Evolutionary conservation across 148 eudicot genomes (phyloP).

Genomic region (Chenopodium formosanum): DNA sequence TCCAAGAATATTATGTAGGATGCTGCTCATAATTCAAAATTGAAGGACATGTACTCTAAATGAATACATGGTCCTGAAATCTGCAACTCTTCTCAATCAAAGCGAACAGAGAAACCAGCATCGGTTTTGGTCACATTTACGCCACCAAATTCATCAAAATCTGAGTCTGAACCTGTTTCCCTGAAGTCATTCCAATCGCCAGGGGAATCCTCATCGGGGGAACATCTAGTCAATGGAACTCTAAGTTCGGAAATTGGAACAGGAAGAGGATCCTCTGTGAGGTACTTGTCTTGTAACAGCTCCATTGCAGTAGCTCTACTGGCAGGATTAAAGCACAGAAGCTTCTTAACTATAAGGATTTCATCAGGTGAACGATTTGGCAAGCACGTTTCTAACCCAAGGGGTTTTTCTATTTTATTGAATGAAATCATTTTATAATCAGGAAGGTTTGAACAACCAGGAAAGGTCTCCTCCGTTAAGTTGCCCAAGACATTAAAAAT

Average conservation of each 20-base stretch:
- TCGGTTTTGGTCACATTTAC: constrained; percentile 44
- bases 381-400: constrained; percentile 63
- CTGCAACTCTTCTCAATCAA: constrained; percentile 40
- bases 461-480: constrained; percentile 64
- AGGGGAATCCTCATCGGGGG: constrained; percentile 44
- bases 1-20: constrained; percentile 9
- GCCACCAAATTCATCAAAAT: constrained; percentile 72
- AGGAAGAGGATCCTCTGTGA: constrained; percentile 79
- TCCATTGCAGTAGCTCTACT: constrained; percentile 89
- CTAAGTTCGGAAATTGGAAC: constrained; percentile 56
- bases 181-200: constrained; percentile 44
- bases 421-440: constrained; percentile 71
- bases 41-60: constrained; percentile 2
- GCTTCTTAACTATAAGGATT: constrained; percentile 60
- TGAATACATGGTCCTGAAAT: constrained; percentile 14
- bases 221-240: constrained; percentile 52
- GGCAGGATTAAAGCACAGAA: constrained; percentile 71
- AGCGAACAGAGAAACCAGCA: constrained; percentile 65
- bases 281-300: constrained; percentile 75
- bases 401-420: constrained; percentile 54
- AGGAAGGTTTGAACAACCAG: constrained; percentile 77
- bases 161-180: constrained; percentile 66
- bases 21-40: constrained; percentile 11
- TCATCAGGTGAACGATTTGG: constrained; percentile 58
- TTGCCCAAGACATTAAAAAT: constrained; percentile 73